These are phyloP conservation scores for Alternaria sp. DNA, from an alignment of 2,329 filamentous ascomycete species.

Conservation along the genomic window DNA sequence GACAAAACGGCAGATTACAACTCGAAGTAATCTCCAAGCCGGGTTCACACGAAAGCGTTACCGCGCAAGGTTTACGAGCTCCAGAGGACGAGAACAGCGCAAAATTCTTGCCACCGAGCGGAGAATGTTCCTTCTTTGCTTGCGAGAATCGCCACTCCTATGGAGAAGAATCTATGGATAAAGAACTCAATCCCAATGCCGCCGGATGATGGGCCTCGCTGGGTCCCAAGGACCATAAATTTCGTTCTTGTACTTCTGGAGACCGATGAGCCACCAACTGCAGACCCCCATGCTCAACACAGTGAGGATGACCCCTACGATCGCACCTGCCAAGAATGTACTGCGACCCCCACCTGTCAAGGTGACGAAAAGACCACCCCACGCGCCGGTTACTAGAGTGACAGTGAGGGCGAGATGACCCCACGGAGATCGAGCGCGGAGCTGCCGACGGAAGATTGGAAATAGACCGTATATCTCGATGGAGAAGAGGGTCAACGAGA, in stretches of 20 bases:
- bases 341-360: slow-evolving; percentile 61
- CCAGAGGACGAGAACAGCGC: slow-evolving; percentile 18
- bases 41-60: slow-evolving; percentile 25
- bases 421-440: slow-evolving; percentile 79
- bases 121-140: slow-evolving; percentile 27
- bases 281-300: slow-evolving; percentile 87
- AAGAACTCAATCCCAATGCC: slow-evolving; percentile 58
- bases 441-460: slow-evolving; percentile 92
- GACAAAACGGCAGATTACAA: slow-evolving; percentile 32
- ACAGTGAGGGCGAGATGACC: slow-evolving; percentile 81
- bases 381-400: slow-evolving; percentile 77
- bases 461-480: slow-evolving; percentile 98
- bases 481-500: slow-evolving; percentile 91
- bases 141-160: slow-evolving; percentile 36
- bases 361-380: slow-evolving; percentile 73
- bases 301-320: slow-evolving; percentile 76
- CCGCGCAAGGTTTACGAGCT: slow-evolving; percentile 19
- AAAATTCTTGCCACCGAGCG: slow-evolving; percentile 40
- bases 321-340: slow-evolving; percentile 71
- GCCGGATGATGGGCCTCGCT: slow-evolving; percentile 83
- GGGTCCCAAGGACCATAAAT: slow-evolving; percentile 98
- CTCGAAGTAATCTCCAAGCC: slow-evolving; percentile 38
- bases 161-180: slow-evolving; percentile 18
- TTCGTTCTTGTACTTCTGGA: slow-evolving; percentile 99
- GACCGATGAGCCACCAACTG: slow-evolving; percentile 95